A percentile compares a stretch with the other conserved stretches of the same genome.
phyloP scores from a whole-genome alignment of 1,139 yeast genomes.

The Candida anutae region DNA sequence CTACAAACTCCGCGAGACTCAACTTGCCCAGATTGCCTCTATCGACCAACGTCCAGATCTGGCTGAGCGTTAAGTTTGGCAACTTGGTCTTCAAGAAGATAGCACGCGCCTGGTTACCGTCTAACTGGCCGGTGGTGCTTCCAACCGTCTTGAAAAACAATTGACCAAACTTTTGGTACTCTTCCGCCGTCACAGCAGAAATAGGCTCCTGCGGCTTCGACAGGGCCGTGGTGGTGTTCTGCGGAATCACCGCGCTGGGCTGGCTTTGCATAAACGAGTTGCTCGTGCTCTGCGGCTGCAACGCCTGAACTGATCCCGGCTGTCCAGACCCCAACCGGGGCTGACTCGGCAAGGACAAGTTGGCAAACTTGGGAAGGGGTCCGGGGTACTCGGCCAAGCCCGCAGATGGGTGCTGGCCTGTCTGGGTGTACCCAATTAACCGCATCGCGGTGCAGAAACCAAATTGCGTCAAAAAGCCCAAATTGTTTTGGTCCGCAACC shows the following conservation, averaged over 20 bases:
- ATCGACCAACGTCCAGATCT: slow-evolving; percentile 86
- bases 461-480: slow-evolving; percentile 75
- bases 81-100: slow-evolving; percentile 85
- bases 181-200: slow-evolving; percentile 57
- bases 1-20: slow-evolving; percentile 64
- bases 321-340: slow-evolving; percentile 7
- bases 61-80: slow-evolving; percentile 68
- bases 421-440: slow-evolving; percentile 81
- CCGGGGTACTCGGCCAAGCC: slow-evolving; percentile 48
- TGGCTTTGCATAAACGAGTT: slow-evolving; percentile 44
- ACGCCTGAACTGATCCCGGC: slow-evolving; percentile 3
- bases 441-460: slow-evolving; percentile 86
- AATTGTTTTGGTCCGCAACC: slow-evolving; percentile 73
- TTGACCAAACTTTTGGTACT: slow-evolving; percentile 63
- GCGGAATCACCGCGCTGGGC: slow-evolving; percentile 31
- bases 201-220: slow-evolving; percentile 34
- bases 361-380: slow-evolving; percentile 49
- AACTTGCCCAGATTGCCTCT: slow-evolving; percentile 65
- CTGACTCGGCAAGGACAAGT: slow-evolving; percentile 17
- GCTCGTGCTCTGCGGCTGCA: slow-evolving; percentile 31
- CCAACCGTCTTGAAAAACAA: slow-evolving; percentile 75
- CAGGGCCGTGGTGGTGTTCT: slow-evolving; percentile 24
- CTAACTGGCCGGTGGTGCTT: slow-evolving; percentile 33
- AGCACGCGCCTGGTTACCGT: slow-evolving; percentile 73
- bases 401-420: slow-evolving; percentile 51